These are phyloP conservation scores for Pichia sp. DNA, from an alignment of 1,139 yeast genomes.

Conservation along the genomic window DNA sequence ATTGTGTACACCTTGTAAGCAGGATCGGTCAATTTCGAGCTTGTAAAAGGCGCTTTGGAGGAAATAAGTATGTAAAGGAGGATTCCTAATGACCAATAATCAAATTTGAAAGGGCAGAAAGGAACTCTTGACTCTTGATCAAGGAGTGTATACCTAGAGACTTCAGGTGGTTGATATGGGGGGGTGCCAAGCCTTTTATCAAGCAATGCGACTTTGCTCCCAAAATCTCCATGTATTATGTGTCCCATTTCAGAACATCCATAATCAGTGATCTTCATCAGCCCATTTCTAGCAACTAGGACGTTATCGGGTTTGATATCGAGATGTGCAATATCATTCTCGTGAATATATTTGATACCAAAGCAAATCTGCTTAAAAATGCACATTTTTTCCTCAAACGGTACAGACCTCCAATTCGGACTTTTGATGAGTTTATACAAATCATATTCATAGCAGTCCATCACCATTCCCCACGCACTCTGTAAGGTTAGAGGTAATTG, in stretches of 20 bases:
- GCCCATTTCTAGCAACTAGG: slow-evolving; percentile 48
- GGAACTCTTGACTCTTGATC: slow-evolving; percentile 32
- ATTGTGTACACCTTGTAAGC: slow-evolving; percentile 52
- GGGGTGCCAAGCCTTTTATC: slow-evolving; percentile 65
- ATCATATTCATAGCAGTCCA: slow-evolving; percentile 59
- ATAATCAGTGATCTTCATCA: slow-evolving; percentile 67
- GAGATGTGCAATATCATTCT: slow-evolving; percentile 51
- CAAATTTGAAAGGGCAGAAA: slow-evolving; percentile 65
- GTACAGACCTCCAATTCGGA: slow-evolving; percentile 38
- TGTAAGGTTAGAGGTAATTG: slow-evolving; percentile 54
- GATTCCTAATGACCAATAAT: slow-evolving; percentile 69
- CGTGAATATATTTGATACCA: slow-evolving; percentile 49
- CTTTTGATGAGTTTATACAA: slow-evolving; percentile 38
- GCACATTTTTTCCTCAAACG: slow-evolving; percentile 47
- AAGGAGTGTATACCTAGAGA: slow-evolving; percentile 42
- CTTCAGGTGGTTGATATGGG: slow-evolving; percentile 77
- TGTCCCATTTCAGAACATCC: slow-evolving; percentile 68
- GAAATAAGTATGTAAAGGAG: slow-evolving; percentile 53
- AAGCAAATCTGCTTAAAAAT: slow-evolving; percentile 52
- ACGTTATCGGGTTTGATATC: slow-evolving; percentile 66
- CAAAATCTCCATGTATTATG: slow-evolving; percentile 45
- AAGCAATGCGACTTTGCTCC: slow-evolving; percentile 39
- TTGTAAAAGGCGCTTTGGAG: slow-evolving; percentile 54
- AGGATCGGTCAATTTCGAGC: slow-evolving; percentile 43
- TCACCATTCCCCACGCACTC: slow-evolving; percentile 72